Evolutionary conservation across 768 basidiomycete species (phyloP), one percentile per base, ranked within the genome.

Genomic region (Aureoboletus auriporus): DNA sequence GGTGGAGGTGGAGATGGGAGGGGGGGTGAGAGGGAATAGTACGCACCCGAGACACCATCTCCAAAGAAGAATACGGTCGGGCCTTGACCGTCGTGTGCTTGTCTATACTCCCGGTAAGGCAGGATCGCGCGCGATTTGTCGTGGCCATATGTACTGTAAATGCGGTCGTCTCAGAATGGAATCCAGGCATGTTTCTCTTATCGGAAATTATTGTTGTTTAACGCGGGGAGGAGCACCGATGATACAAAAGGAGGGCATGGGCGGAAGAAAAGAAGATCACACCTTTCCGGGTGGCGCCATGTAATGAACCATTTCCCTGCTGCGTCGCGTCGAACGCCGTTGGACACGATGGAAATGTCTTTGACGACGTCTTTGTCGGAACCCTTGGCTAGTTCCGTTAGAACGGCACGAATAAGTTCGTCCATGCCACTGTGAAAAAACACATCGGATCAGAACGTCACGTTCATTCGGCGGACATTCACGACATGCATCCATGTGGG

Each of bases 1-100:
- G 13, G 30, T 8, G 30, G 12, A 31, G 12, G 30, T 31, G 12
- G 9, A 8, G 30, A 31, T 8, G 30, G 8, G 30, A 31, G 26
- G 42, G 17, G n/a, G 10, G 31, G 17, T 14, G 28, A 13, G 26
- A 13, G n/a, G 16, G 33, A 16, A 41, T 27, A 46, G 4, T 37
- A 70, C 78, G 36, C 50, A 89, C 92, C 93, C 47, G 91, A 93
- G 42, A 96, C 96, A 30, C 96, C 96, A 64, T 99, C 96, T 0
- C 96, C 96, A 54, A 96, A 94, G 80, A 96, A 99, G 71, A 99
- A 95, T 9, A 95, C 73, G 2, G 79, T 83, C 3, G 96, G 95
- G 6, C 61, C 61, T 13, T 39, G 55, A 14, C 55, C 59, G 5
- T 46, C 39, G 46, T 61, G 57, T 14, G 42, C 12, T 7, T 33